A percentile compares a stretch with the other conserved stretches of the same genome.
phyloP scores from a whole-genome alignment of 352 stramenopile genomes.

The Hyaloperonospora brassicae region DNA sequence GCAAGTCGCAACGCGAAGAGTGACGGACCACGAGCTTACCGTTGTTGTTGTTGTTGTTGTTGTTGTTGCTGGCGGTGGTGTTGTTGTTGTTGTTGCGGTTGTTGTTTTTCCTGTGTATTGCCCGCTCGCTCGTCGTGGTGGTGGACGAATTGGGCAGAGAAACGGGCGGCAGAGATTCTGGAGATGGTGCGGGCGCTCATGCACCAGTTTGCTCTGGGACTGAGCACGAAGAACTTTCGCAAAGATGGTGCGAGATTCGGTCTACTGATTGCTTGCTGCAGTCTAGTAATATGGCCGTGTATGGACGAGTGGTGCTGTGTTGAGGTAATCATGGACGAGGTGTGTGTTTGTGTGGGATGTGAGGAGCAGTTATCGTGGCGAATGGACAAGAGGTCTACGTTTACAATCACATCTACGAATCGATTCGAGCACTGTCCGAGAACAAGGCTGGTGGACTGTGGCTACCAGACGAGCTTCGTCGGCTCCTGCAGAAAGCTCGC shows the following conservation, averaged over 20 bases:
- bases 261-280: background rate
- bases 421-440: slow-evolving; percentile 43
- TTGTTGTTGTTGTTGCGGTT: background rate
- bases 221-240: slow-evolving; percentile 62
- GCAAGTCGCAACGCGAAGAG: no score
- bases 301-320: no score
- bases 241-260: slow-evolving; percentile 37
- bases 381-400: slow-evolving; percentile 38
- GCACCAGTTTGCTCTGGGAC: slow-evolving; percentile 43
- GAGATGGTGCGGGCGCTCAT: slow-evolving; percentile 46
- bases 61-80: no score
- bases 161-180: slow-evolving; percentile 29
- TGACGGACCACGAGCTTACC: no score
- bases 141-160: slow-evolving; percentile 18
- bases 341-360: no score
- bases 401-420: slow-evolving; percentile 68
- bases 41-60: no score
- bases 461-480: slow-evolving; percentile 58
- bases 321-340: no score
- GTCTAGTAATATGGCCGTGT: no score
- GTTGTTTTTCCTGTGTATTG: background rate
- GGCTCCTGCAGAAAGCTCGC: slow-evolving; percentile 50
- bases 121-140: no score
- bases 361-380: slow-evolving; percentile 19
- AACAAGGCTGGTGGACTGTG: slow-evolving; percentile 55